Evolutionary conservation across 2,329 filamentous ascomycete species (phyloP).

Genomic region (Aspergillus sp.): DNA sequence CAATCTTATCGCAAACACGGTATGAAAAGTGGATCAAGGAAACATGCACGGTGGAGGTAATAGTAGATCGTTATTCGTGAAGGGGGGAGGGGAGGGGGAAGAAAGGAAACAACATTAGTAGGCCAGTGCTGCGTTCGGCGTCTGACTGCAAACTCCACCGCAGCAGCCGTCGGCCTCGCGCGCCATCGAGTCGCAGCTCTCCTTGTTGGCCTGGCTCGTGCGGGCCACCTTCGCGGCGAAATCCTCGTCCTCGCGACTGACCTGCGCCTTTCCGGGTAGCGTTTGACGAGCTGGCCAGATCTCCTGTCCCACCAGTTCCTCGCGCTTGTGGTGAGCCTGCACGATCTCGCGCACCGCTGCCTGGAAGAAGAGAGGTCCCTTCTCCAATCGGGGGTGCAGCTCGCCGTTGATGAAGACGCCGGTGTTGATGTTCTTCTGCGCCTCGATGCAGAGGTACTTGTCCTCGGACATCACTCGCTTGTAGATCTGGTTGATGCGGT

Average conservation of each 20-base stretch:
- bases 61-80: neutral
- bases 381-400: slow-evolving; percentile 59
- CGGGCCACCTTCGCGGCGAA: slow-evolving; percentile 25
- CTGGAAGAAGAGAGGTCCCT: slow-evolving; percentile 58
- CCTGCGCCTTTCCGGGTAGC: slow-evolving; percentile 25
- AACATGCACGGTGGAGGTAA: neutral
- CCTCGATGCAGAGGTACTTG: slow-evolving; percentile 59
- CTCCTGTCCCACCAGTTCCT: slow-evolving; percentile 46
- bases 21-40: neutral
- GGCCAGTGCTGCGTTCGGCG: neutral
- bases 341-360: slow-evolving; percentile 50
- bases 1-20: neutral
- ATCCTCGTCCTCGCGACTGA: slow-evolving; percentile 31
- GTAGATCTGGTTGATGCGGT: slow-evolving; percentile 57
- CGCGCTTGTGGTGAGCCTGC: slow-evolving; percentile 46
- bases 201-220: neutral
- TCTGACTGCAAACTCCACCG: slow-evolving; percentile 18
- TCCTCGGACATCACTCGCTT: slow-evolving; percentile 65
- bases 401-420: slow-evolving; percentile 63
- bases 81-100: neutral
- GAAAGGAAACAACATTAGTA: neutral
- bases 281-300: slow-evolving; percentile 53
- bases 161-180: slow-evolving; percentile 19
- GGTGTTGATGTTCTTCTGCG: slow-evolving; percentile 60
- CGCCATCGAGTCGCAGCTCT: slow-evolving; percentile 9